These are phyloP conservation scores for Saxophila tyrrhenica DNA, from an alignment of 495 filamentous ascomycete genomes.

Conservation along the genomic window DNA sequence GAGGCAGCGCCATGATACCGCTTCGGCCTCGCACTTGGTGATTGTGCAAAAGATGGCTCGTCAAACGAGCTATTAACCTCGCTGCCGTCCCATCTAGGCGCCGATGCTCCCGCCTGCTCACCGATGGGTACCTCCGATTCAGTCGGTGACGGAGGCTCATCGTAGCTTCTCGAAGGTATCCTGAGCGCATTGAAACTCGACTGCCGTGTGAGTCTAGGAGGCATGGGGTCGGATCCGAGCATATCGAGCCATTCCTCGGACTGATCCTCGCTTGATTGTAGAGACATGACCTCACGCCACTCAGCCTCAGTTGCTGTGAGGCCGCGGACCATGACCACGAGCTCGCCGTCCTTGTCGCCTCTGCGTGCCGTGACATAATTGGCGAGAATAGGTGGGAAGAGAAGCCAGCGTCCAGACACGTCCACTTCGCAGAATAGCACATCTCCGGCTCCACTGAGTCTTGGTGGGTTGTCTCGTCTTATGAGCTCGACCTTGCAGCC, in stretches of 20 bases:
- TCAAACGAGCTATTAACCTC: constrained; percentile 11
- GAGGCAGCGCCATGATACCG: constrained; percentile 8
- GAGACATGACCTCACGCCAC: constrained; percentile 74
- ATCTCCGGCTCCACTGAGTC: constrained; percentile 53
- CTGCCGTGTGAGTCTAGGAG: constrained; percentile 40
- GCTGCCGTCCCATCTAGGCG: constrained; percentile 27
- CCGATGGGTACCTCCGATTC: constrained; percentile 63
- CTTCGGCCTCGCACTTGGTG: constrained; percentile 9
- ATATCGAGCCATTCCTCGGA: constrained; percentile 78
- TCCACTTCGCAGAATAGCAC: constrained; percentile 84
- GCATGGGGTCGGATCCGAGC: constrained; percentile 63
- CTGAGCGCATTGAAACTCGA: constrained; percentile 25
- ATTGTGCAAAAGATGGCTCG: background rate
- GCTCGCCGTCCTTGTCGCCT: constrained; percentile 56
- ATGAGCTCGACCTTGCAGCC: constrained; percentile 84
- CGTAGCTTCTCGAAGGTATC: background rate
- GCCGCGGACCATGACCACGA: constrained; percentile 78
- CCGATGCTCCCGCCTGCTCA: constrained; percentile 40
- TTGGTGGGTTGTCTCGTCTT: constrained; percentile 61
- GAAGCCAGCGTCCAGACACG: constrained; percentile 62
- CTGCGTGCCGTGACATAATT: constrained; percentile 64
- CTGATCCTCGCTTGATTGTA: constrained; percentile 59
- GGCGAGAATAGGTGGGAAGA: constrained; percentile 72
- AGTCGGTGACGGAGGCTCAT: constrained; percentile 35
- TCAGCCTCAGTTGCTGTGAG: constrained; percentile 38